phyloP scores from a whole-genome alignment of 768 basidiomycete species.

The Leccinum truebloodii region DNA sequence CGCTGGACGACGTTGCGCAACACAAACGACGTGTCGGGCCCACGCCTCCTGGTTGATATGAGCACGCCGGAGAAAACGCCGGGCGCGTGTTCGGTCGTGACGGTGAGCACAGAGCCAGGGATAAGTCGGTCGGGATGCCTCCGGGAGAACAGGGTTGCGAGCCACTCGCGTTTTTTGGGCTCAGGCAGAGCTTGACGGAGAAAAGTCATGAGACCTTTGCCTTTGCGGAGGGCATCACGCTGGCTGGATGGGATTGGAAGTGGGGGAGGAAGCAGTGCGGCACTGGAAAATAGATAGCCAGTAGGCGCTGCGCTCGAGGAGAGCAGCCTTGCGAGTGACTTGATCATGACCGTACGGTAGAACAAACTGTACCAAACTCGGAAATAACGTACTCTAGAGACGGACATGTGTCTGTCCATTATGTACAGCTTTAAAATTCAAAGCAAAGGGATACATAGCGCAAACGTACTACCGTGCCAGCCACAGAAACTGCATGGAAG shows the following conservation, averaged over 20 bases:
- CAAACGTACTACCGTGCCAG: conserved; percentile 16
- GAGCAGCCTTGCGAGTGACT: conserved; percentile 21
- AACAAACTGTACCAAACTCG: conserved; percentile 17
- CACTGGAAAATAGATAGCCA: conserved; percentile 73
- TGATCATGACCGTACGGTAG: neutral
- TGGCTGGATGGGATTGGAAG: conserved; percentile 40
- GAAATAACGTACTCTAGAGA: conserved; percentile 5
- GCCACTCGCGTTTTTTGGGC: conserved; percentile 67
- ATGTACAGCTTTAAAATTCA: conserved; percentile 32
- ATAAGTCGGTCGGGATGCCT: conserved; percentile 65
- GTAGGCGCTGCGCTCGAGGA: conserved; percentile 22
- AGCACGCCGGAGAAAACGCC: conserved; percentile 88
- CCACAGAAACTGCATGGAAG: conserved; percentile 13
- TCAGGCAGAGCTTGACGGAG: conserved; percentile 64
- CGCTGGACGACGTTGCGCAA: conserved; percentile 89
- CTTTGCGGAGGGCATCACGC: conserved; percentile 51
- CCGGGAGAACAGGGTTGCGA: conserved; percentile 70
- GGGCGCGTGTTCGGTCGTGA: conserved; percentile 75
- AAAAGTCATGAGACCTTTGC: conserved; percentile 80
- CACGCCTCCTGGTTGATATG: conserved; percentile 78
- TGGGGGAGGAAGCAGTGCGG: conserved; percentile 53
- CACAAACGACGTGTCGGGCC: conserved; percentile 84
- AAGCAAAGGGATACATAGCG: conserved; percentile 30
- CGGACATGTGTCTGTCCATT: conserved; percentile 20
- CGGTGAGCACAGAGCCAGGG: conserved; percentile 86